Conservation (phyloP, 495 filamentous ascomycete genomes). For the Trichoderma reesei region DNA sequence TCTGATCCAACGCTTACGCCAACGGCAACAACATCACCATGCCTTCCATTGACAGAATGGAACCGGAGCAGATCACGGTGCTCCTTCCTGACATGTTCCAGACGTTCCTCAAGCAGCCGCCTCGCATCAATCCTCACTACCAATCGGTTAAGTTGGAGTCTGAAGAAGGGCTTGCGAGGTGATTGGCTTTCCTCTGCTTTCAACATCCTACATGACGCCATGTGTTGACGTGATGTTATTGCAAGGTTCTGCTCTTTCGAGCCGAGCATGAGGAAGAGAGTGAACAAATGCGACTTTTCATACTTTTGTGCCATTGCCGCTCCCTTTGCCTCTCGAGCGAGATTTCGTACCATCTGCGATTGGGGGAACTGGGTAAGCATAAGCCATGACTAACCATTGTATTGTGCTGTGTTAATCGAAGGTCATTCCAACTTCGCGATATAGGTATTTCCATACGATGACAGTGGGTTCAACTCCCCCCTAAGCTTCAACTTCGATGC, state of each 20-base stretch:
- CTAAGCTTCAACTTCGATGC: not conserved
- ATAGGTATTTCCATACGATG: constrained; percentile 7
- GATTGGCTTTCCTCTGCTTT: not conserved
- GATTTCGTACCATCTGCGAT: constrained; percentile 23
- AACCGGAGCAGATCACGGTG: constrained; percentile 11
- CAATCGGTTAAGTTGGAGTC: constrained; percentile 15
- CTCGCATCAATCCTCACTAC: constrained; percentile 21
- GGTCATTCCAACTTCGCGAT: not conserved
- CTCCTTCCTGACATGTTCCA: constrained; percentile 28
- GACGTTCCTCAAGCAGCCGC: constrained; percentile 21
- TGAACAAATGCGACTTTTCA: constrained; percentile 16
- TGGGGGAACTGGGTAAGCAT: constrained; percentile 27
- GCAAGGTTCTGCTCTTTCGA: constrained; percentile 11
- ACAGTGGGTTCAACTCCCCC: not conserved
- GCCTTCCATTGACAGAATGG: not conserved
- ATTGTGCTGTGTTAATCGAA: too few relatives aligned
- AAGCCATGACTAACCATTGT: not conserved
- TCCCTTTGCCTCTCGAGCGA: constrained; percentile 17
- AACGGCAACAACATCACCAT: not conserved
- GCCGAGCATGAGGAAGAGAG: constrained; percentile 13
- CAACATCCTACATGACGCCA: too few relatives aligned
- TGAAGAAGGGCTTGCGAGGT: not conserved
- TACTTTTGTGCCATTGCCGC: constrained; percentile 19
- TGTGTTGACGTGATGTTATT: not conserved
- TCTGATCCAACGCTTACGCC: too few relatives aligned